A percentile compares a stretch with the other conserved stretches of the same genome.
Evolutionary conservation across 2,329 filamentous ascomycete species (phyloP).

Genomic region (Allantophomopsis cytisporea): DNA sequence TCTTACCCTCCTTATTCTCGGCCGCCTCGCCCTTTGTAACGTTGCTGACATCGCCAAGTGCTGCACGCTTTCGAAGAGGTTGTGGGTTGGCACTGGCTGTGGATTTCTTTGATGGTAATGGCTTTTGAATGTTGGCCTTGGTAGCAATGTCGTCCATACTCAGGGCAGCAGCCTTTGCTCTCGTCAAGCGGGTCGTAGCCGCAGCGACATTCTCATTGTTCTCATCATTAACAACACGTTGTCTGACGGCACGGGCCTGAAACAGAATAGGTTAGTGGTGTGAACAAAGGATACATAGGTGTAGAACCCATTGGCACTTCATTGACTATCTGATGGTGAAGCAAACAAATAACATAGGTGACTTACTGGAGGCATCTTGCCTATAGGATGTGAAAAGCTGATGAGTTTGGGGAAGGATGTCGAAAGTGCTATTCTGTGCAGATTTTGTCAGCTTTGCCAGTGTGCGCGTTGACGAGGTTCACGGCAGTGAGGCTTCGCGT

Average conservation of each 20-base stretch:
- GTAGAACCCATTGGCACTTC: too few relatives aligned
- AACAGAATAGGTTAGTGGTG: conserved; percentile 23
- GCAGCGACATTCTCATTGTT: conserved; percentile 77
- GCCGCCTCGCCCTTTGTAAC: conserved; percentile 63
- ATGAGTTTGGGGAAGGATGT: background rate
- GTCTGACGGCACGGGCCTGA: conserved; percentile 53
- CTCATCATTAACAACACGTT: conserved; percentile 73
- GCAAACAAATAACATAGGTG: background rate
- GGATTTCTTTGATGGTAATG: conserved; percentile 59
- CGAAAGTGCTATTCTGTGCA: too few relatives aligned
- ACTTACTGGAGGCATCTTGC: conserved; percentile 24
- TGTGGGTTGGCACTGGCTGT: conserved; percentile 28
- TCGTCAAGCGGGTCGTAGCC: conserved; percentile 69
- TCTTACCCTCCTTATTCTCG: conserved; percentile 49
- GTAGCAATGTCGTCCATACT: conserved; percentile 45
- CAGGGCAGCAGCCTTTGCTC: conserved; percentile 76
- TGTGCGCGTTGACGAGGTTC: too few relatives aligned
- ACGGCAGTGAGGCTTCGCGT: too few relatives aligned
- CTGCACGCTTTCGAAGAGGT: conserved; percentile 60
- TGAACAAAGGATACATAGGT: background rate
- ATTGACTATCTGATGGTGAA: too few relatives aligned
- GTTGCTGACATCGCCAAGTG: conserved; percentile 91
- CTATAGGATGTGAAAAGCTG: background rate
- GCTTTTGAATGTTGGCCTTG: conserved; percentile 35
- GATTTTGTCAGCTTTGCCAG: too few relatives aligned